Evolutionary conservation across 116 monocot species (phyloP), one percentile per base, ranked within the genome.

Genomic region (Cymodocea nodosa): DNA sequence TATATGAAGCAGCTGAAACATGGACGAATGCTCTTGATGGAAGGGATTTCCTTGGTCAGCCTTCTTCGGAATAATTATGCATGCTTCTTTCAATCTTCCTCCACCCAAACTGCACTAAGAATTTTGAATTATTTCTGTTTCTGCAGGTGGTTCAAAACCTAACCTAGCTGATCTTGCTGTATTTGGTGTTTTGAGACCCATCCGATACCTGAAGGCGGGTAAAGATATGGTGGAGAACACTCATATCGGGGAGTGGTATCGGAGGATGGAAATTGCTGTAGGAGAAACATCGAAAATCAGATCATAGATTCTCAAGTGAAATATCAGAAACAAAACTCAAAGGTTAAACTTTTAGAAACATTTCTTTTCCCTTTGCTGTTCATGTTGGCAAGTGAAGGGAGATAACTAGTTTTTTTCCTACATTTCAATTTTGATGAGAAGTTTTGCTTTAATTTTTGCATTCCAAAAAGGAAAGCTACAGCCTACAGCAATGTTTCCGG

Each of bases 161-260:
- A 95, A 95, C 70, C 66, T 95, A 61, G 90, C 90, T 53, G 90
- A 90, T 73, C 81, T 87, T 75, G 87, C 87, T 23, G 85, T 90
- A 25, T 95, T 85, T 68, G 95, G 95, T 51, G 87, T 90, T 64
- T 64, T 90, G 40, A 75, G 90, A 74, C 95, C 95, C 15, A 95
- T 95, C 60, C 74, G 85, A 64, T 77, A 95, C 56, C 75, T 95
- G 20, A 81, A 65, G 64, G 60, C 90, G 14, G 90, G 87, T 50
- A 85, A 67, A 74, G 90, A 87, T 64, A 90, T 95, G 95, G 87
- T 90, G 61, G 87, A 82, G 67, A 79, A 90, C 60, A 87, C 90
- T n/a, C 18, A 57, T 3, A 90, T 95, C 55, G 95, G 87, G 23
- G 77, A 83, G 13, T 90, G 95, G 95, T 87, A 85, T 49, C 76